Evolutionary conservation across 331 rosid genomes (phyloP).

Genomic region (Ulmus americana): DNA sequence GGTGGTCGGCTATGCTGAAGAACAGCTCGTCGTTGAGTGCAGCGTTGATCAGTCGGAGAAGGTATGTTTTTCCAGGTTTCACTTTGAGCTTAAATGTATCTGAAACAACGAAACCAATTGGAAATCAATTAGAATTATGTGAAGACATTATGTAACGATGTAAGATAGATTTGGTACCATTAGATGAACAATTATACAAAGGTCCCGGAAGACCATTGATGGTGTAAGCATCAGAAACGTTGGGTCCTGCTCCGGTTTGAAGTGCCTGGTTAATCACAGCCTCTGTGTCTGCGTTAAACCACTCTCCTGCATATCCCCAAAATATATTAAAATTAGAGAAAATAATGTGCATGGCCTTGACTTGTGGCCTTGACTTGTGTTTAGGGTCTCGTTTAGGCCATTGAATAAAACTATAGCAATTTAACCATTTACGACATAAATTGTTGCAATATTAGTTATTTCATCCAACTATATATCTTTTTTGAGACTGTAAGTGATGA

Average conservation of each 20-base stretch:
- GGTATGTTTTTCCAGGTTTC: slow-evolving; percentile 62
- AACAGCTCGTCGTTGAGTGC: slow-evolving; percentile 87
- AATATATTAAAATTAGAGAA: slow-evolving; percentile 8
- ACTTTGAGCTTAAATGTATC: slow-evolving; percentile 65
- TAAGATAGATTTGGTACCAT: slow-evolving; percentile 28
- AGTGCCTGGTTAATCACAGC: slow-evolving; percentile 66
- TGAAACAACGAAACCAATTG: slow-evolving; percentile 15
- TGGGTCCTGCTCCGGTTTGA: slow-evolving; percentile 78
- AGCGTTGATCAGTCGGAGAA: slow-evolving; percentile 69
- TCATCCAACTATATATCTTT: no score
- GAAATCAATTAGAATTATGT: no score
- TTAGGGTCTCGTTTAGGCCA: no score
- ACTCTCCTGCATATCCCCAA: slow-evolving; percentile 53
- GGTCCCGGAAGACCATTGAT: slow-evolving; percentile 81
- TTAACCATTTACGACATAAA: no score
- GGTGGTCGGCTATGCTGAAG: slow-evolving; percentile 67
- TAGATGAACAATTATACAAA: slow-evolving; percentile 60
- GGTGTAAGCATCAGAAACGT: slow-evolving; percentile 79
- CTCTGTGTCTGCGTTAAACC: slow-evolving; percentile 80
- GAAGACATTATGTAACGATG: not conserved
- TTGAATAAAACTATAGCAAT: no score
- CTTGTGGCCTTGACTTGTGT: no score
- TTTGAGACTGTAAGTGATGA: no score
- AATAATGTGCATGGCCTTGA: no score
- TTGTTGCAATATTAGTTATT: no score